Conservation (phyloP, 2,329 filamentous ascomycete species). For the Alternaria hordeiaustralica region DNA sequence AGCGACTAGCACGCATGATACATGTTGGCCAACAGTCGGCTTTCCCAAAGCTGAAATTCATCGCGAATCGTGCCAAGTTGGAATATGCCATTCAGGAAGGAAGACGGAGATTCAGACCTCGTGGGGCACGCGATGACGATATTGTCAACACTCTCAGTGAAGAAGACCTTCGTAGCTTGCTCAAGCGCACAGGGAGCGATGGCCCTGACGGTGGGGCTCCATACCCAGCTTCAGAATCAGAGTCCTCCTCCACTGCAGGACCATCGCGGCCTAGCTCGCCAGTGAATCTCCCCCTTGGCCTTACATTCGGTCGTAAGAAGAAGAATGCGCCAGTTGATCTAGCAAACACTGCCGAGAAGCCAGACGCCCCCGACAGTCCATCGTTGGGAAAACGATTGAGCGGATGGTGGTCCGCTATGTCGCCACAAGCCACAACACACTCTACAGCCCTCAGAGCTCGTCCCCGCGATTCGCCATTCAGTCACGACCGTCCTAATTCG, state of each 20-base stretch:
- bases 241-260: conserved; percentile 38
- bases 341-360: conserved; percentile 1
- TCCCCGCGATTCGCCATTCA: conserved; percentile 18
- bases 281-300: conserved; percentile 35
- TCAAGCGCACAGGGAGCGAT: conserved; percentile 40
- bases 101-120: conserved; percentile 51
- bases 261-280: conserved; percentile 37
- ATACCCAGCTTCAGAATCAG: conserved; percentile 36
- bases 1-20: conserved; percentile 84
- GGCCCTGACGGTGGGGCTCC: conserved; percentile 9
- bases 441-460: conserved; percentile 11
- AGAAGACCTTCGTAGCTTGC: conserved; percentile 54
- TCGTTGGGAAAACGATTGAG: conserved; percentile 39
- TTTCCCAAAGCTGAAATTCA: conserved; percentile 91
- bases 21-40: conserved; percentile 86
- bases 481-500: conserved; percentile 37
- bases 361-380: conserved; percentile 32
- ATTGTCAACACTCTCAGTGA: conserved; percentile 52
- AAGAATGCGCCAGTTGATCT: conserved; percentile 19
- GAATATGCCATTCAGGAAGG: conserved; percentile 72
- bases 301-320: conserved; percentile 33
- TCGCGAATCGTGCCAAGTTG: conserved; percentile 83
- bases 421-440: conserved; percentile 21
- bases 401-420: conserved; percentile 48
- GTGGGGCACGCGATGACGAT: conserved; percentile 40